phyloP scores from a whole-genome alignment of 2,329 filamentous ascomycete species.

The Hypoxylon sp. region DNA sequence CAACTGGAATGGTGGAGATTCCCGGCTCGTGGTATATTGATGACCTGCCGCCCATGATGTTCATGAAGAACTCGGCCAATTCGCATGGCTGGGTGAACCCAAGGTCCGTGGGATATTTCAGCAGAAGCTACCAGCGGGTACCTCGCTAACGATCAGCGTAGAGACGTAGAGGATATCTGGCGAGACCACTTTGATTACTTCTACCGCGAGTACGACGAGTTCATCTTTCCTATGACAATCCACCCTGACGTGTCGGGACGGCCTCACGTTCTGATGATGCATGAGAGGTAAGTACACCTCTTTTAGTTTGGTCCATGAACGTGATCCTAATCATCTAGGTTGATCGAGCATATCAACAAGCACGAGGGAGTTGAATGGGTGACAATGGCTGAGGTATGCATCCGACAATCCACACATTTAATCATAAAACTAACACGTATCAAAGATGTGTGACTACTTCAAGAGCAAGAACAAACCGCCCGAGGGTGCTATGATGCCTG shows the following conservation, averaged over 20 bases:
- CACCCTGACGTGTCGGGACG: constrained; percentile 79
- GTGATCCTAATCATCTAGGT: constrained; percentile 50
- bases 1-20: constrained; percentile 75
- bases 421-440: constrained; percentile 7
- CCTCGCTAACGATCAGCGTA: constrained; percentile 20
- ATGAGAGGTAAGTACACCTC: constrained; percentile 66
- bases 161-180: constrained; percentile 75
- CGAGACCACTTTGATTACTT: constrained; percentile 78
- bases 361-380: constrained; percentile 73
- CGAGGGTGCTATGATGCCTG: constrained; percentile 70
- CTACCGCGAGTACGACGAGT: constrained; percentile 81
- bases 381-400: constrained; percentile 60
- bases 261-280: constrained; percentile 79
- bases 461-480: constrained; percentile 72
- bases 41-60: constrained; percentile 77
- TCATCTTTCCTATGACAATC: constrained; percentile 81
- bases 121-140: background rate
- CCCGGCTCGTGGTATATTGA: constrained; percentile 74
- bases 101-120: constrained; percentile 45
- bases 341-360: constrained; percentile 76
- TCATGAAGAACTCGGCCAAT: constrained; percentile 74
- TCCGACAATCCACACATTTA: background rate
- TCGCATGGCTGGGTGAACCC: constrained; percentile 71
- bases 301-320: constrained; percentile 20
- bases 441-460: constrained; percentile 78